Conservation (phyloP, 495 filamentous ascomycete species). For the Cairneyella variabilis region DNA sequence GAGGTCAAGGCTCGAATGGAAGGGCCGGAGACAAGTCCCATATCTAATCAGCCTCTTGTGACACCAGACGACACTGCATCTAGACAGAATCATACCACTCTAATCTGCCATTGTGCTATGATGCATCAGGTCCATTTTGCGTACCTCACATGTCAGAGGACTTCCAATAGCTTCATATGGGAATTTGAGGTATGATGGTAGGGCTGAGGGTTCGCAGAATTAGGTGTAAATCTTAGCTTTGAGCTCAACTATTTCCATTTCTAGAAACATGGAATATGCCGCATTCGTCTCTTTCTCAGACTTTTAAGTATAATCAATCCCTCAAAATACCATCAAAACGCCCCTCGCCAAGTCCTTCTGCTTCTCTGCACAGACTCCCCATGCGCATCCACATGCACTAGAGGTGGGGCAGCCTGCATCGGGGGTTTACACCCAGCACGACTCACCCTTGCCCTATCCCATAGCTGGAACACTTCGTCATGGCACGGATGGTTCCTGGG, state of each 20-base stretch:
- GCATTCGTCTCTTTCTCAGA: not conserved
- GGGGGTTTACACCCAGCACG: conserved; percentile 5
- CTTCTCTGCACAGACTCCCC: conserved; percentile 2
- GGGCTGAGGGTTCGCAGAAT: not conserved
- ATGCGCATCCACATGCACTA: conserved; percentile 18
- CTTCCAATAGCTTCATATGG: too few species aligned
- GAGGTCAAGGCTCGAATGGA: conserved; percentile 12
- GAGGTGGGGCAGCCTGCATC: conserved; percentile 16
- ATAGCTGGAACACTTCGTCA: conserved; percentile 17
- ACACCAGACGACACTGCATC: not conserved
- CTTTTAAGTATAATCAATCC: not conserved
- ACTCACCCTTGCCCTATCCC: conserved; percentile 7
- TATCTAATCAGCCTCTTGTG: conserved; percentile 10
- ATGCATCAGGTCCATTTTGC: too few species aligned
- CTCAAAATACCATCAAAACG: too few species aligned
- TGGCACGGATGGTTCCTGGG: conserved; percentile 17
- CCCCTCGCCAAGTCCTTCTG: too few species aligned
- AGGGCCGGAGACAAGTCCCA: not conserved
- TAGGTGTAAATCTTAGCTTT: not conserved
- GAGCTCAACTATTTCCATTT: not conserved
- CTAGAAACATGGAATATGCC: not conserved
- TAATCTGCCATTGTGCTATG: not conserved
- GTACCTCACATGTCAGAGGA: not conserved
- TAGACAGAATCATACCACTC: not conserved
- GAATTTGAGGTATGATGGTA: not conserved